These are phyloP conservation scores for Hanseniaspora pseudoguilliermondii DNA, from an alignment of 805 yeast species.

Conservation along the genomic window DNA sequence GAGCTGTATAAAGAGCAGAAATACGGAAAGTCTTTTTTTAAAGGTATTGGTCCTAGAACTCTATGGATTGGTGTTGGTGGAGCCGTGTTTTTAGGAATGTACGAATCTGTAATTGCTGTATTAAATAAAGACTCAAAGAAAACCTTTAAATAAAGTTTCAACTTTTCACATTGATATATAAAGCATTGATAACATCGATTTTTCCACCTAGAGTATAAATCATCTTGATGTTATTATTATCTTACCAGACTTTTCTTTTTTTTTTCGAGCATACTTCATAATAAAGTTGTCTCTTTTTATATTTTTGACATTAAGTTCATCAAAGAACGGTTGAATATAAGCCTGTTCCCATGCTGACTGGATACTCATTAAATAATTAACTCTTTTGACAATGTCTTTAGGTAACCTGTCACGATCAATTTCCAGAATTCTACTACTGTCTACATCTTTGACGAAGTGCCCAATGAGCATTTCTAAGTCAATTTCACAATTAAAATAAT, in stretches of 20 bases:
- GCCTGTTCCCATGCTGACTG: slow-evolving; percentile 50
- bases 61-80: slow-evolving; percentile 98
- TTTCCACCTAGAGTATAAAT: not conserved
- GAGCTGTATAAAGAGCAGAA: slow-evolving; percentile 65
- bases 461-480: slow-evolving; percentile 47
- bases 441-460: slow-evolving; percentile 35
- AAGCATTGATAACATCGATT: too few species aligned
- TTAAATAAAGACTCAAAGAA: slow-evolving; percentile 11
- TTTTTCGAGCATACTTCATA: slow-evolving; percentile 49
- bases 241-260: slow-evolving; percentile 33
- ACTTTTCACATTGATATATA: too few species aligned
- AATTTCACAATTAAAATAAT: slow-evolving; percentile 47
- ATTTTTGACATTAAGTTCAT: slow-evolving; percentile 42
- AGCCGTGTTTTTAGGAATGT: slow-evolving; percentile 88
- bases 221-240: slow-evolving; percentile 23
- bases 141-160: not conserved
- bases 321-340: slow-evolving; percentile 52
- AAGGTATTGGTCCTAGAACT: slow-evolving; percentile 90
- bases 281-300: slow-evolving; percentile 45
- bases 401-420: slow-evolving; percentile 41
- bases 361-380: slow-evolving; percentile 39
- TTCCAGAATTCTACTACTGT: slow-evolving; percentile 36
- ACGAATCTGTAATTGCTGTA: slow-evolving; percentile 52
- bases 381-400: slow-evolving; percentile 35
- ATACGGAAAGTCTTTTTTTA: slow-evolving; percentile 43